Evolutionary conservation across 176 grass and related monocot species (phyloP).

Genomic region (Themeda triandra): DNA sequence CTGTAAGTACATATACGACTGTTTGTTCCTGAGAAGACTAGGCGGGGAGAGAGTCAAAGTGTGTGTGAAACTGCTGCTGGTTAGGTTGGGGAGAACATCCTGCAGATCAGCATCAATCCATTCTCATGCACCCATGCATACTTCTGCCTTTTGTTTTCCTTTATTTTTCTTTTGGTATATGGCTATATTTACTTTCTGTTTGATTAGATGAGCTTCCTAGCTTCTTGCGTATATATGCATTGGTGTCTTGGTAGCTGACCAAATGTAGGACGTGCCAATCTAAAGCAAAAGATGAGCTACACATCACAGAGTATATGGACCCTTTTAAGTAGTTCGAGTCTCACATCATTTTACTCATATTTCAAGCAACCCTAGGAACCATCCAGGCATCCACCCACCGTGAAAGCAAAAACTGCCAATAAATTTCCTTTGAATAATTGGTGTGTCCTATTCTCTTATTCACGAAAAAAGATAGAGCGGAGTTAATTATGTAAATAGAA

Average conservation of each 20-base stretch:
- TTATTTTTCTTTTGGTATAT: not conserved
- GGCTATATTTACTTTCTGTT: conserved; percentile 39
- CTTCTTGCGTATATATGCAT: conserved; percentile 22
- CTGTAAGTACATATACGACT: not conserved
- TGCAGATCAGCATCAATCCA: conserved; percentile 25
- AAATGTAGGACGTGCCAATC: conserved; percentile 32
- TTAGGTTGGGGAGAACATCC: conserved; percentile 42
- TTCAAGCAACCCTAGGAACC: conserved; percentile 67
- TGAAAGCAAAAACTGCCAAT: conserved; percentile 61
- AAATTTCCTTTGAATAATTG: conserved; percentile 33
- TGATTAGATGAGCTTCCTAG: conserved; percentile 42
- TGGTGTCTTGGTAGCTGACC: conserved; percentile 51
- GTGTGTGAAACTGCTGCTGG: conserved; percentile 2
- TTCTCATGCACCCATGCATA: conserved; percentile 32
- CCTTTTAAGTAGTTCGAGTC: conserved; percentile 67
- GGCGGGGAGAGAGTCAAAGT: not conserved
- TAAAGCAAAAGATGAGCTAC: conserved; percentile 56
- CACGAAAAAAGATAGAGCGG: not conserved
- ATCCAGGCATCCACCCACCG: conserved; percentile 59
- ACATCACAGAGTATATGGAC: conserved; percentile 49
- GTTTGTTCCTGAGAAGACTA: not conserved
- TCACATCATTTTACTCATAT: conserved; percentile 85
- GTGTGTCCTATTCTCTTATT: conserved; percentile 16
- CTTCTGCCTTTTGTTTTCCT: conserved; percentile 2
- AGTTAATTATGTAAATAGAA: not conserved